phyloP scores from a whole-genome alignment of 305 asterid genomes.

The Stenogyne calaminthoides region DNA sequence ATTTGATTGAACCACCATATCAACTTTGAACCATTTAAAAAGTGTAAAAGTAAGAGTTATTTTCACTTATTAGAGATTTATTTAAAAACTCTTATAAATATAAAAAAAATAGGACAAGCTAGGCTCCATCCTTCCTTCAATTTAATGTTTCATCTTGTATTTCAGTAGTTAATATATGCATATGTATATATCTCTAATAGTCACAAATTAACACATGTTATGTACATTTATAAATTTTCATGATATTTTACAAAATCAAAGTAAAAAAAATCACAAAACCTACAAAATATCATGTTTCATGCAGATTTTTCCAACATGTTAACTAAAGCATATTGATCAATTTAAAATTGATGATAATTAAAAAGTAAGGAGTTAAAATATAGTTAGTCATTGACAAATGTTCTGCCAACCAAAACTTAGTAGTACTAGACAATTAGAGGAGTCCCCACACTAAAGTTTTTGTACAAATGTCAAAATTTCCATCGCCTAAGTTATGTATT shows the following conservation, averaged over 20 bases:
- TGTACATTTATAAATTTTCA: too few species aligned
- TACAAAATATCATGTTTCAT: too few species aligned
- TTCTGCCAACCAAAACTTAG: slow-evolving; percentile 38
- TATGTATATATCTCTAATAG: background rate
- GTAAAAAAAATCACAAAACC: background rate
- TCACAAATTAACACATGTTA: too few species aligned
- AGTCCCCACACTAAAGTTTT: slow-evolving; percentile 23
- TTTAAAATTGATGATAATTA: too few species aligned
- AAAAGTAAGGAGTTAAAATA: background rate
- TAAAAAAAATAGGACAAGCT: background rate
- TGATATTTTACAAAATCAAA: too few species aligned
- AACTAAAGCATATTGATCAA: background rate
- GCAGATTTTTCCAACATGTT: too few species aligned
- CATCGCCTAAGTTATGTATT: too few species aligned
- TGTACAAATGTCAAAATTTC: slow-evolving; percentile 36
- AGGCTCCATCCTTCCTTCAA: background rate
- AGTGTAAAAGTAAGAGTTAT: too few species aligned
- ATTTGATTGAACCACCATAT: slow-evolving; percentile 34
- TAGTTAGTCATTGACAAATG: slow-evolving; percentile 29
- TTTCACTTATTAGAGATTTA: slow-evolving; percentile 14
- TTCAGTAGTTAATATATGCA: background rate
- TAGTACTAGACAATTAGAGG: slow-evolving; percentile 12
- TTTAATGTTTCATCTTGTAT: background rate
- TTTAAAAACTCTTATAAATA: slow-evolving; percentile 7
- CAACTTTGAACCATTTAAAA: slow-evolving; percentile 24